Percentiles rank a stretch among this genome's conserved stretches.
phyloP scores from a whole-genome alignment of 768 basidiomycete genomes.

The Hemileccinum impolitum region DNA sequence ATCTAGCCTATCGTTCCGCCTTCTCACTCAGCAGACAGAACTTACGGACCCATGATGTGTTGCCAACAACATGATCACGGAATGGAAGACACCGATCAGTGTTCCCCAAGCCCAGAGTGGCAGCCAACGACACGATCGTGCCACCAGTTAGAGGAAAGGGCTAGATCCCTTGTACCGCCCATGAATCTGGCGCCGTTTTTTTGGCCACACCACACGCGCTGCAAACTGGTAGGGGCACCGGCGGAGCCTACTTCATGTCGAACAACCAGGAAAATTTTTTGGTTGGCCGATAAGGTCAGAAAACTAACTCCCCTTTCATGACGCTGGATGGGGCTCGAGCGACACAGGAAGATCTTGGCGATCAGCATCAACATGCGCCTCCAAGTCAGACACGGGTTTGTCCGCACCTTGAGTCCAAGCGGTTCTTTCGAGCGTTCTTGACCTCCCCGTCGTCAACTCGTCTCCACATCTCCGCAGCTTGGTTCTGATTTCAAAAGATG shows the following conservation, averaged over 20 bases:
- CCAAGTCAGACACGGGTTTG: background rate
- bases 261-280: background rate
- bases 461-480: background rate
- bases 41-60: background rate
- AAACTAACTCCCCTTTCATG: background rate
- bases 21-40: background rate
- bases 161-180: background rate
- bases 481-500: background rate
- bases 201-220: background rate
- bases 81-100: conserved; percentile 5
- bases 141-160: background rate
- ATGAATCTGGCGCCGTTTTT: conserved; percentile 3
- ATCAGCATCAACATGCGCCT: conserved; percentile 9
- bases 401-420: background rate
- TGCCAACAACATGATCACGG: background rate
- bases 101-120: background rate
- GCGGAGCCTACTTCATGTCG: conserved; percentile 4
- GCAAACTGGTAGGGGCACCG: background rate
- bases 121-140: background rate
- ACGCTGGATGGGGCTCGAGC: background rate
- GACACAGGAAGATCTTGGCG: background rate
- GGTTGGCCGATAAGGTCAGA: conserved; percentile 2
- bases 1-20: background rate
- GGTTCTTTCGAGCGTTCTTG: background rate
- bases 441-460: background rate